These are phyloP conservation scores for Cytospora leucostoma DNA, from an alignment of 2,329 filamentous ascomycete genomes.

Conservation along the genomic window DNA sequence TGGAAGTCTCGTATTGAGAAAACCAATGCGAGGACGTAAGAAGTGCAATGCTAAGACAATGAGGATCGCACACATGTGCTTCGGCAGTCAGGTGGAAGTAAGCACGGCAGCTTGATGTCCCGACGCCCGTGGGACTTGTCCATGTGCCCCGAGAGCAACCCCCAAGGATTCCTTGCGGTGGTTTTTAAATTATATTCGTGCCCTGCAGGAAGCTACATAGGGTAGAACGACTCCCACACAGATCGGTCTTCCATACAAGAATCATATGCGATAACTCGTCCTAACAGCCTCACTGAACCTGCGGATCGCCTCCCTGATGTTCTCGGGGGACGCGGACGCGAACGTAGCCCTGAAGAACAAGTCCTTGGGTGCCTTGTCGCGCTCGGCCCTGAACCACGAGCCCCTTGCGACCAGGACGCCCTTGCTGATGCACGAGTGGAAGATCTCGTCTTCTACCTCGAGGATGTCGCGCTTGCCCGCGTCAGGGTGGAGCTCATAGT, in stretches of 20 bases:
- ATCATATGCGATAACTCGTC: slow-evolving; percentile 49
- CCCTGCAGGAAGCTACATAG: too few relatives aligned
- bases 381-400: slow-evolving; percentile 87
- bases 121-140: background rate
- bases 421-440: slow-evolving; percentile 71
- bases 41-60: too few relatives aligned
- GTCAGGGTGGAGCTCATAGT: slow-evolving; percentile 66
- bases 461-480: slow-evolving; percentile 54
- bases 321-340: slow-evolving; percentile 72
- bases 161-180: too few relatives aligned
- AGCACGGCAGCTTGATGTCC: background rate
- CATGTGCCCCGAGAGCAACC: background rate
- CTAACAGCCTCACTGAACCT: slow-evolving; percentile 76
- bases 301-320: slow-evolving; percentile 71
- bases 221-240: background rate
- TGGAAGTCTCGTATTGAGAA: too few relatives aligned
- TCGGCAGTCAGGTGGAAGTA: background rate
- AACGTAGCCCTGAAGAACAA: slow-evolving; percentile 91
- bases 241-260: too few relatives aligned
- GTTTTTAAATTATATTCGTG: too few relatives aligned
- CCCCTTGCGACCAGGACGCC: slow-evolving; percentile 82
- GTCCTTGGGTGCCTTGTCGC: slow-evolving; percentile 57
- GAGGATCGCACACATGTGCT: too few relatives aligned
- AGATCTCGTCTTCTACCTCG: slow-evolving; percentile 84
- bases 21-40: too few relatives aligned